Percentiles rank a stretch among this genome's conserved stretches.
These are phyloP conservation scores for thale cress (Arabidopsis thaliana) DNA, from an alignment of 345 rosid species.

Conservation along the genomic window TAIR10.1 NC_003075.7:16501001-16501500, in stretches of 20 bases:
- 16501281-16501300: conserved; percentile 72
- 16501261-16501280: conserved; percentile 69
- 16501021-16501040: conserved; percentile 3
- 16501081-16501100: background rate
- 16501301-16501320: conserved; percentile 68
- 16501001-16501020: background rate
- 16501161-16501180: conserved; percentile 67
- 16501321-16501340: conserved; percentile 71
- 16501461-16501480: conserved; percentile 34
- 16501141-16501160: conserved; percentile 88
- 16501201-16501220: conserved; percentile 69
- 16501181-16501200: conserved; percentile 62
- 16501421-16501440: conserved; percentile 1
- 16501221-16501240: conserved; percentile 66
- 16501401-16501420: background rate
- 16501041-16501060: conserved; percentile 5
- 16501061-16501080: background rate
- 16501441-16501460: conserved; percentile 11
- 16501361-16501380: conserved; percentile 59
- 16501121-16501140: conserved; percentile 66
- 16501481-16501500: conserved; percentile 59
- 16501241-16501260: conserved; percentile 69
- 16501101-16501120: background rate
- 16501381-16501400: background rate
- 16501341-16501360: conserved; percentile 73